These are phyloP conservation scores for Leptographium lundbergii DNA, from an alignment of 2,329 filamentous ascomycete genomes.

Conservation along the genomic window DNA sequence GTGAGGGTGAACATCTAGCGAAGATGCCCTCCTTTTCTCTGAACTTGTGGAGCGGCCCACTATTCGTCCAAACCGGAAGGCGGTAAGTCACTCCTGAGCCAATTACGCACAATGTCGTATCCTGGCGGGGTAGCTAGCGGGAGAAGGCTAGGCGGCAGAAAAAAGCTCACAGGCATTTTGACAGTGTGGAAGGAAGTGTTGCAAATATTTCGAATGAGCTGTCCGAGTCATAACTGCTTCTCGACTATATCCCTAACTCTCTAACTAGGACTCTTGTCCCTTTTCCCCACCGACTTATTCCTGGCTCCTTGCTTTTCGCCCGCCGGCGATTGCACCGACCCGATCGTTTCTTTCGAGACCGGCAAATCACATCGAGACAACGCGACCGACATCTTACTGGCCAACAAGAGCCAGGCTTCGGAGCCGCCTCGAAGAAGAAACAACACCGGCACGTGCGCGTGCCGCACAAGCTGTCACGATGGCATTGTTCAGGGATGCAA, in stretches of 20 bases:
- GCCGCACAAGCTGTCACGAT: neutral
- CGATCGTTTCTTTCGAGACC: neutral
- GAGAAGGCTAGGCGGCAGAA: conserved; percentile 3
- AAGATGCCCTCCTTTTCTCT: neutral
- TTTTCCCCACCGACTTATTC: neutral
- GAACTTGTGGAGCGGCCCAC: no score
- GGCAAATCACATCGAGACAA: no score
- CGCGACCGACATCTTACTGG: no score
- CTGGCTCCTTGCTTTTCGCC: neutral
- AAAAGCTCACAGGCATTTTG: neutral
- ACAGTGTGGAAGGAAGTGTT: no score
- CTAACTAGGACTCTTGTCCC: no score
- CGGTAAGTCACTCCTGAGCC: neutral
- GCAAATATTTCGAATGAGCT: no score
- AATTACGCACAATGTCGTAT: neutral
- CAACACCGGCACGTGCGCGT: neutral
- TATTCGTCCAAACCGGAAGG: neutral
- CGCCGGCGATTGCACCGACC: neutral
- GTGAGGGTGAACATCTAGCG: neutral
- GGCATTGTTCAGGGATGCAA: conserved; percentile 9
- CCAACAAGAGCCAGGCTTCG: neutral
- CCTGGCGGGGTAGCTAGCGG: neutral
- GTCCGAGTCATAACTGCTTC: neutral
- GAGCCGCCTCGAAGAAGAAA: neutral
- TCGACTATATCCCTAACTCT: neutral